Evolutionary conservation across 75 land plant genomes (phyloP).

Genomic region (Cupressus sempervirens): DNA sequence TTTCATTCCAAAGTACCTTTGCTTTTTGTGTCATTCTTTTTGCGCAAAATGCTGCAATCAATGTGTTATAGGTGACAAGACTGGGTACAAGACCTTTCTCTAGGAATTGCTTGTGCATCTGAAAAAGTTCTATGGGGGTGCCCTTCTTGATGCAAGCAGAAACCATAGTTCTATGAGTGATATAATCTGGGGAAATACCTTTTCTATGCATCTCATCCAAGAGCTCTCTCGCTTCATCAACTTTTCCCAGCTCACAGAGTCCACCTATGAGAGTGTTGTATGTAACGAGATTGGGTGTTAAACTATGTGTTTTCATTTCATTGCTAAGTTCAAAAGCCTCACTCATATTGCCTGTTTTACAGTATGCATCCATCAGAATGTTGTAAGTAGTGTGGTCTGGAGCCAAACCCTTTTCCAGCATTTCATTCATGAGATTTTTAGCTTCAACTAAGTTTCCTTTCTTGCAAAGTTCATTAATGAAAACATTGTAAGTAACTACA

Average conservation of each 20-base stretch:
- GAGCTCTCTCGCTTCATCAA: constrained; percentile 32
- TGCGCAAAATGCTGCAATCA: constrained; percentile 50
- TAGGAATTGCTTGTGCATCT: constrained; percentile 41
- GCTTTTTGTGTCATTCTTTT: constrained; percentile 57
- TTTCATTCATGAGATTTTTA: constrained; percentile 24
- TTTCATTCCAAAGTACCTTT: constrained; percentile 32
- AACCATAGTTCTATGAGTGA: constrained; percentile 31
- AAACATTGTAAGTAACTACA: constrained; percentile 65
- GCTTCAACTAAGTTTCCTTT: constrained; percentile 39
- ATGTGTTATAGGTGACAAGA: constrained; percentile 40
- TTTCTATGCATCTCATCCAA: constrained; percentile 37
- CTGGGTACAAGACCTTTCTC: constrained; percentile 42
- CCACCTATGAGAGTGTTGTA: constrained; percentile 44
- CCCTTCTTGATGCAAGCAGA: constrained; percentile 30
- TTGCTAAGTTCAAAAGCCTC: constrained; percentile 30
- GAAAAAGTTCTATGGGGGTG: constrained; percentile 29
- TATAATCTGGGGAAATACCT: constrained; percentile 28
- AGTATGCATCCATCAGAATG: constrained; percentile 54
- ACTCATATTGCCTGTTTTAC: constrained; percentile 49
- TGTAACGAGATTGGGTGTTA: constrained; percentile 57
- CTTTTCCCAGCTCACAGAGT: constrained; percentile 33
- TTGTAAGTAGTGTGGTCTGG: constrained; percentile 71
- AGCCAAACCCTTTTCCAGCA: constrained; percentile 45
- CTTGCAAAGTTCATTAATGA: constrained; percentile 52
- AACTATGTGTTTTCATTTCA: constrained; percentile 41